Conservation (phyloP, 768 basidiomycete species). For the Suillus subluteus region DNA sequence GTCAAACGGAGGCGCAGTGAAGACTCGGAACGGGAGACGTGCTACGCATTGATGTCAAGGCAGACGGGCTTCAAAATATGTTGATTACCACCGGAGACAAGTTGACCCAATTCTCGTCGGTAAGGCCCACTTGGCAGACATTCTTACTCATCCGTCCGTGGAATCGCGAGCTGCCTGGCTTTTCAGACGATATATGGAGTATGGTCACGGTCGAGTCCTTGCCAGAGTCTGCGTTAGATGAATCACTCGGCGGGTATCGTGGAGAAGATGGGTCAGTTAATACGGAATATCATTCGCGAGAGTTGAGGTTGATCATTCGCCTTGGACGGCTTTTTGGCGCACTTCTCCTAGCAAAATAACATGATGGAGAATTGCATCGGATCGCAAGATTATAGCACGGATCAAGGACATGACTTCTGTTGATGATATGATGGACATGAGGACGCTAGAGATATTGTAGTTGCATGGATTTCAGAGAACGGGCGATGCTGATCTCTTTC, state of each 20-base stretch:
- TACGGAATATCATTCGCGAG: not conserved
- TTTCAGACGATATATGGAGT: not conserved
- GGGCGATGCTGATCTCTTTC: not conserved
- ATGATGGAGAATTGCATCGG: too few relatives aligned
- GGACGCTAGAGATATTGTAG: conserved; percentile 5
- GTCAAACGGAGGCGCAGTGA: not conserved
- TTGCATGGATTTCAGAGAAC: not conserved
- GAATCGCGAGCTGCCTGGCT: not conserved
- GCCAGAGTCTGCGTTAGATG: not conserved
- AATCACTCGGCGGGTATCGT: not conserved
- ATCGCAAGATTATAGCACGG: not conserved
- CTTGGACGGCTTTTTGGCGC: not conserved
- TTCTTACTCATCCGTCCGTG: too few relatives aligned
- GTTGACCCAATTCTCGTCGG: too few relatives aligned
- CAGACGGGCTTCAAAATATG: too few relatives aligned
- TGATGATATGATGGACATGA: not conserved
- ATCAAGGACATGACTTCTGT: not conserved
- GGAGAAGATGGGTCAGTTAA: not conserved
- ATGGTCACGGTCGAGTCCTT: not conserved
- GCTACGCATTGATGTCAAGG: too few relatives aligned
- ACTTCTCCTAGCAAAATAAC: conserved; percentile 2
- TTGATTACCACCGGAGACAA: too few relatives aligned
- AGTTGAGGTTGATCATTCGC: not conserved
- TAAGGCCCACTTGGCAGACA: too few relatives aligned
- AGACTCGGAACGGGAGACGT: not conserved